Evolutionary conservation across 1,284 basidiomycete genomes (phyloP).

Genomic region (Coniferiporia sulphurascens): DNA sequence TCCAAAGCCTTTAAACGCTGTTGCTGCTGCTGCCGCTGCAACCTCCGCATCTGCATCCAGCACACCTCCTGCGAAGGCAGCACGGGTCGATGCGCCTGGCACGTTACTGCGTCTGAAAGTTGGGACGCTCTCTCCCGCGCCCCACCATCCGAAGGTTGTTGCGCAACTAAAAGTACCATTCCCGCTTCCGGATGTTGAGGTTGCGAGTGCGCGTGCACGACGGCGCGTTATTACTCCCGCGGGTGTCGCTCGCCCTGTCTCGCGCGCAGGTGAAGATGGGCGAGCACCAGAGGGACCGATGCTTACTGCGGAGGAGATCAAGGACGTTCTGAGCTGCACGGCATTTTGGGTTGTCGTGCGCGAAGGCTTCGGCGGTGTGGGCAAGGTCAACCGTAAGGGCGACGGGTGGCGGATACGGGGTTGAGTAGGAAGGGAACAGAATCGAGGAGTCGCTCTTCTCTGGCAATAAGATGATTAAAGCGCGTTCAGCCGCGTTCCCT

Average conservation of each 20-base stretch:
- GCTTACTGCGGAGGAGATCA: conserved; percentile 88
- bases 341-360: conserved; percentile 90
- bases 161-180: conserved; percentile 87
- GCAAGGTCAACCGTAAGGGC: conserved; percentile 70
- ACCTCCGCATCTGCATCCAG: too few relatives aligned
- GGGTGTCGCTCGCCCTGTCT: conserved; percentile 37
- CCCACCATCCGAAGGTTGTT: conserved; percentile 95
- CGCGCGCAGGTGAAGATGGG: conserved; percentile 19
- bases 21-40: not conserved
- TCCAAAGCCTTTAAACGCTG: not conserved
- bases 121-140: conserved; percentile 84
- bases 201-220: conserved; percentile 47
- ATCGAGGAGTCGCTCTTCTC: too few relatives aligned
- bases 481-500: too few relatives aligned
- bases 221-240: conserved; percentile 44
- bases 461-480: too few relatives aligned
- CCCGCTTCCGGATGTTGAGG: conserved; percentile 72
- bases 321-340: conserved; percentile 87
- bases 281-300: conserved; percentile 40
- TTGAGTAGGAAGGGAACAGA: conserved; percentile 19
- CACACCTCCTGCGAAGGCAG: not conserved
- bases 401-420: conserved; percentile 70
- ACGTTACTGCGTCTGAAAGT: conserved; percentile 47
- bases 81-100: not conserved
- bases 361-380: conserved; percentile 89